Evolutionary conservation across 768 basidiomycete genomes (phyloP).

Genomic region (Suillus luteus): DNA sequence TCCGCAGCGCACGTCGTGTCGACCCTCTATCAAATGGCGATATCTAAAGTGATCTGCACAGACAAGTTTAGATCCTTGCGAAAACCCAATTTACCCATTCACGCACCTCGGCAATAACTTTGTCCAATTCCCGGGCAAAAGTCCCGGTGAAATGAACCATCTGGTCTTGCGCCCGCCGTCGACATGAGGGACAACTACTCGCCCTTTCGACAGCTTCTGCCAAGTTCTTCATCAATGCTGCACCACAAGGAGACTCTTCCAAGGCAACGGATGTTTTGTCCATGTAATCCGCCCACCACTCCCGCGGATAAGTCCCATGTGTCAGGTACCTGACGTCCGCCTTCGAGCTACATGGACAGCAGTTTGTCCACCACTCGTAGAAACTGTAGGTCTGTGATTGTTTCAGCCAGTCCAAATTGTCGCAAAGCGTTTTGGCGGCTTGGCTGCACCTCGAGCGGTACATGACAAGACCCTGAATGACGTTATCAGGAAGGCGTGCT

Average conservation of each 20-base stretch:
- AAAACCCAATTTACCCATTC: not conserved
- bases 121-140: conserved; percentile 27
- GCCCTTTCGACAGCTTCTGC: conserved; percentile 23
- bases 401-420: conserved; percentile 27
- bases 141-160: conserved; percentile 26
- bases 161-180: conserved; percentile 17
- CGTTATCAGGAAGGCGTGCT: conserved; percentile 12
- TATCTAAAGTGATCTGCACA: not conserved
- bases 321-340: conserved; percentile 27
- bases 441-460: conserved; percentile 26
- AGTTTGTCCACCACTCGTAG: conserved; percentile 32
- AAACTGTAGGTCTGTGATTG: conserved; percentile 25
- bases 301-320: conserved; percentile 29
- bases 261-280: conserved; percentile 25
- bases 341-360: conserved; percentile 26
- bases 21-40: not conserved
- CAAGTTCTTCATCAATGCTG: conserved; percentile 19
- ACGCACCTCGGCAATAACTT: conserved; percentile 24
- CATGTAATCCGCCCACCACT: conserved; percentile 36
- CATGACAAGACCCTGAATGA: conserved; percentile 19
- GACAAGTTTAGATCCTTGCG: not conserved
- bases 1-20: not conserved
- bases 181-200: conserved; percentile 24
- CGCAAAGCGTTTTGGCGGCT: conserved; percentile 22
- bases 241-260: conserved; percentile 27